Conservation (phyloP, 2,329 filamentous ascomycete species). For the Waltergamsia citrina region DNA sequence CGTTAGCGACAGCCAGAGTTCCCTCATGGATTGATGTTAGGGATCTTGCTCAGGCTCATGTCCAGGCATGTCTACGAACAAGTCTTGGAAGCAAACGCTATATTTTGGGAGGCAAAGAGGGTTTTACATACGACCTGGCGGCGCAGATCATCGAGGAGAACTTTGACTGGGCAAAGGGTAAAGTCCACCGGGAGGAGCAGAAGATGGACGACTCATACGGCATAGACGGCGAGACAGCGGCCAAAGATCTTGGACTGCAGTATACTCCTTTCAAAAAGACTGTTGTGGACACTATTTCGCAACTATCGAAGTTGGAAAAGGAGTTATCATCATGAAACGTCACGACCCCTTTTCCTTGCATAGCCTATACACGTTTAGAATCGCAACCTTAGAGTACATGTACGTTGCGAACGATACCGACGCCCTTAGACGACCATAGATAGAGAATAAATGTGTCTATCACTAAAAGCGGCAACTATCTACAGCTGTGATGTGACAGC, state of each 20-base stretch:
- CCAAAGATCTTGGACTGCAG: constrained; percentile 25
- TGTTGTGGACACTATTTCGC: no score
- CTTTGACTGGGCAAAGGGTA: constrained; percentile 24
- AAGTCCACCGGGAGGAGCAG: constrained; percentile 21
- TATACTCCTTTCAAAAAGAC: constrained; percentile 25
- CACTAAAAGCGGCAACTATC: no score
- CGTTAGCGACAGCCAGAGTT: constrained; percentile 25
- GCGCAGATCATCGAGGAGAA: constrained; percentile 28
- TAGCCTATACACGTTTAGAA: no score
- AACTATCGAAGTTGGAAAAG: no score
- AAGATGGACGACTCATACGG: constrained; percentile 25
- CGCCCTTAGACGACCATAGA: no score
- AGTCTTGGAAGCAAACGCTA: constrained; percentile 29
- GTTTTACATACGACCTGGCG: constrained; percentile 34
- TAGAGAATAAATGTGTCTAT: no score
- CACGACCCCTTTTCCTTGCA: no score
- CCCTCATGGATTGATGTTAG: constrained; percentile 36
- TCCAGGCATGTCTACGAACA: constrained; percentile 25
- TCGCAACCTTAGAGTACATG: no score
- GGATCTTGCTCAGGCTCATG: constrained; percentile 33
- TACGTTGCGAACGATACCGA: no score
- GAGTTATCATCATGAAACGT: no score
- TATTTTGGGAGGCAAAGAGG: constrained; percentile 26
- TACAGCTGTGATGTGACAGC: no score
- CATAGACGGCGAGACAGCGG: constrained; percentile 29